Conservation (phyloP, 2,329 filamentous ascomycete genomes). For the Xylaria sp. region DNA sequence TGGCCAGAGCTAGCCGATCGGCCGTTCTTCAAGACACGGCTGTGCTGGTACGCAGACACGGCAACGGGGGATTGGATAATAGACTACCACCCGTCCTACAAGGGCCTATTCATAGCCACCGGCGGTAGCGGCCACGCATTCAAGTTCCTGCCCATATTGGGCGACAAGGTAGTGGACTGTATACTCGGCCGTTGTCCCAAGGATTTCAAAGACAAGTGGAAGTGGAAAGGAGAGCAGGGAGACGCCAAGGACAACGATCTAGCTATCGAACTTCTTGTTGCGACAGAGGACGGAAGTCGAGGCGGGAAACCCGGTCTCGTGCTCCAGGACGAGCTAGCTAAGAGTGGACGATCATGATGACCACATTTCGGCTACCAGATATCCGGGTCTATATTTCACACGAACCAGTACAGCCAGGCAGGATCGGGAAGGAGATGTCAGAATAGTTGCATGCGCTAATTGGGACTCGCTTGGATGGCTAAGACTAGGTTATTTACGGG, state of each 20-base stretch:
- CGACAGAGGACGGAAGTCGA: slow-evolving; percentile 60
- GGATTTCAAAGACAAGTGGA: slow-evolving; percentile 63
- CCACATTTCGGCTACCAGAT: no score
- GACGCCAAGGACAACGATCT: no score
- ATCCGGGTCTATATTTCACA: no score
- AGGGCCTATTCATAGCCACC: slow-evolving; percentile 64
- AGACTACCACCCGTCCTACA: slow-evolving; percentile 68
- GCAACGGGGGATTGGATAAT: slow-evolving; percentile 73
- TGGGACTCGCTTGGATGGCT: background rate
- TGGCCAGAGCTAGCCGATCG: slow-evolving; percentile 59
- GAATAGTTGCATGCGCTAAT: no score
- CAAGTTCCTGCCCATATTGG: slow-evolving; percentile 72
- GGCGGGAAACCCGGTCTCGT: slow-evolving; percentile 55
- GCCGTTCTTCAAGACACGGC: slow-evolving; percentile 64
- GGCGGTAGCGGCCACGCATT: slow-evolving; percentile 70
- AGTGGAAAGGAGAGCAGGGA: slow-evolving; percentile 68
- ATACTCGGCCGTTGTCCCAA: slow-evolving; percentile 52
- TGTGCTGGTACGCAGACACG: slow-evolving; percentile 82
- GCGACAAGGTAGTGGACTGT: slow-evolving; percentile 64
- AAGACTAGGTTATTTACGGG: background rate
- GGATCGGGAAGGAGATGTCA: no score
- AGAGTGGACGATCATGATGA: background rate
- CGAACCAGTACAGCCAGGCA: no score
- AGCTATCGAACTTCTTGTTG: slow-evolving; percentile 47
- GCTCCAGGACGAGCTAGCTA: slow-evolving; percentile 44